These are phyloP conservation scores for Grosmannia huntii DNA, from an alignment of 2,329 filamentous ascomycete species.

Conservation along the genomic window DNA sequence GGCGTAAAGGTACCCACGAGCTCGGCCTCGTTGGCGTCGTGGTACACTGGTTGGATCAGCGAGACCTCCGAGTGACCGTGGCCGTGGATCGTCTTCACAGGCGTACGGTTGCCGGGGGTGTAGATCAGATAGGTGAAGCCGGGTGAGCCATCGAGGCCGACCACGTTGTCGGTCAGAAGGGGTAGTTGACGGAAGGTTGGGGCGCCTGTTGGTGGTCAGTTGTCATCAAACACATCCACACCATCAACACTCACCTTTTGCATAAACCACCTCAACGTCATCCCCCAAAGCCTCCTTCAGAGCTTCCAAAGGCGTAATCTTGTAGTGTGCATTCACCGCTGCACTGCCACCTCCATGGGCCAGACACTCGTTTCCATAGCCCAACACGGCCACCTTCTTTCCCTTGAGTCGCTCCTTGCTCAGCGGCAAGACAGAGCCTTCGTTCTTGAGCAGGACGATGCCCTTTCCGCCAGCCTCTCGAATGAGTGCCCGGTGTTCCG, in stretches of 20 bases:
- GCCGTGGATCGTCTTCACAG: neutral
- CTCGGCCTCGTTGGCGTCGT: neutral
- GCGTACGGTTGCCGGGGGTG: neutral
- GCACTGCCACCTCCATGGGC: slow-evolving; percentile 57
- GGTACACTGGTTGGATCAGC: neutral
- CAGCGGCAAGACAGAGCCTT: slow-evolving; percentile 45
- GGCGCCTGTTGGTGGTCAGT: neutral
- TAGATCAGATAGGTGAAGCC: neutral
- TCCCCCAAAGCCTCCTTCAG: neutral
- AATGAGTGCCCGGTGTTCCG: slow-evolving; percentile 47
- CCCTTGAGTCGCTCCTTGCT: slow-evolving; percentile 28
- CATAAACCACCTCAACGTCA: neutral
- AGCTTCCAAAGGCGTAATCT: slow-evolving; percentile 9
- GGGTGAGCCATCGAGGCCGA: neutral
- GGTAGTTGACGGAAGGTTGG: neutral
- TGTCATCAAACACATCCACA: neutral
- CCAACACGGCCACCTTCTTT: slow-evolving; percentile 51
- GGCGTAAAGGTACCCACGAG: neutral
- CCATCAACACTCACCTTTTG: neutral
- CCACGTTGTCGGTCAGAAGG: neutral
- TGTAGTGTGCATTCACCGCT: slow-evolving; percentile 57
- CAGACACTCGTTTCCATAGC: slow-evolving; percentile 52
- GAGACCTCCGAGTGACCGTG: neutral
- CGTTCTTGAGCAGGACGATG: slow-evolving; percentile 52
- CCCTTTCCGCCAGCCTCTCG: slow-evolving; percentile 49